These are phyloP conservation scores for Gnetum montanum DNA, from an alignment of 75 land plant species.

Conservation along the genomic window DNA sequence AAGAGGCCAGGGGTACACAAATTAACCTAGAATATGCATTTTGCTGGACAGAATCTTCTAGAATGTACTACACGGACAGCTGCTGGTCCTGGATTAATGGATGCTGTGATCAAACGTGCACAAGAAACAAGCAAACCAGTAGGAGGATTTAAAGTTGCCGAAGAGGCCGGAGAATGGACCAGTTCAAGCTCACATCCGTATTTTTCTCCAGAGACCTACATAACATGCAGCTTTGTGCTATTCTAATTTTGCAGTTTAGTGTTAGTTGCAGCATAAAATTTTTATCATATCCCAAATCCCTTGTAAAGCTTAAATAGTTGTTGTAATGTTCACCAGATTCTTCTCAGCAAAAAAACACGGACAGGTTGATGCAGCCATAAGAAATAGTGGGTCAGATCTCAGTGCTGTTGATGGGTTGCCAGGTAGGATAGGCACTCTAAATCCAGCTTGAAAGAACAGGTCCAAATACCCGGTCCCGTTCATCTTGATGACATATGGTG, in stretches of 20 bases:
- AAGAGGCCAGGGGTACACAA: neutral
- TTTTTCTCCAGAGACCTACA: constrained; percentile 53
- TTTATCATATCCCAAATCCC: no score
- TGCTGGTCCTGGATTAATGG: constrained; percentile 95
- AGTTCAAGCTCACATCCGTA: constrained; percentile 71
- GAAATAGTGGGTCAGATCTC: constrained; percentile 34
- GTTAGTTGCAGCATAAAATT: no score
- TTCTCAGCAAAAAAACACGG: constrained; percentile 95
- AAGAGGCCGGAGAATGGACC: constrained; percentile 76
- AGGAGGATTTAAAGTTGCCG: constrained; percentile 81
- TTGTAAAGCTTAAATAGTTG: neutral
- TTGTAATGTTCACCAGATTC: constrained; percentile 39
- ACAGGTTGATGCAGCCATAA: constrained; percentile 73
- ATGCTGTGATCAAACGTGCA: constrained; percentile 83
- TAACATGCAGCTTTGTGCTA: constrained; percentile 62
- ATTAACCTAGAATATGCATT: no score
- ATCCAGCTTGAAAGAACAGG: constrained; percentile 79
- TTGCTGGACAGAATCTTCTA: constrained; percentile 57
- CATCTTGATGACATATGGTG: constrained; percentile 74
- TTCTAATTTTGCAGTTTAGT: constrained; percentile 7
- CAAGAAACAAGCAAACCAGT: constrained; percentile 66
- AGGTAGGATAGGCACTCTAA: constrained; percentile 83
- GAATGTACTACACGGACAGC: constrained; percentile 91
- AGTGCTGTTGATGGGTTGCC: constrained; percentile 79
- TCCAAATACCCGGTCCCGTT: constrained; percentile 77